These are phyloP conservation scores for Boletales sp. DNA, from an alignment of 768 basidiomycete genomes.

Conservation along the genomic window DNA sequence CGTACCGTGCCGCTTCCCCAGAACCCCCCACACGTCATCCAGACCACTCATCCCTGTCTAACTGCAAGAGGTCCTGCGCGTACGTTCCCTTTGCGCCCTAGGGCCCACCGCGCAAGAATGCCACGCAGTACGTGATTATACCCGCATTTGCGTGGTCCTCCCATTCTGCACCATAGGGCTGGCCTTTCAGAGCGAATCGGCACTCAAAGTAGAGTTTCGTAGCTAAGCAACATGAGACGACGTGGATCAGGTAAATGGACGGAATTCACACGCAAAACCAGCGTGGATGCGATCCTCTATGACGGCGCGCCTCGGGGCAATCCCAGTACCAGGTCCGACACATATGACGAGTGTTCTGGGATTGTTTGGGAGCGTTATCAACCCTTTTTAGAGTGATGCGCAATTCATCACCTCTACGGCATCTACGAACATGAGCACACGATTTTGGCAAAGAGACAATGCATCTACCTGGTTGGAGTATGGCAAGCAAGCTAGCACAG, in stretches of 20 bases:
- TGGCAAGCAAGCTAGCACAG: slow-evolving; percentile 76
- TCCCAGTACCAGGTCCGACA: slow-evolving; percentile 91
- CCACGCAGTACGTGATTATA: slow-evolving; percentile 60
- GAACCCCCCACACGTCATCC: slow-evolving; percentile 58
- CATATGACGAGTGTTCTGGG: slow-evolving; percentile 67
- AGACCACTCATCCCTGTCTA: too few relatives aligned
- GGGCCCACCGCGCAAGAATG: slow-evolving; percentile 79
- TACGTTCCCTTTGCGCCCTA: slow-evolving; percentile 70
- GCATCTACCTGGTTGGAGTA: slow-evolving; percentile 54
- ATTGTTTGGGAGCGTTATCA: slow-evolving; percentile 55
- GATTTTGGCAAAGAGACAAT: not conserved
- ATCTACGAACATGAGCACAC: not conserved
- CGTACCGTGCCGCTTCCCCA: slow-evolving; percentile 54
- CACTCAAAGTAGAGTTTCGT: slow-evolving; percentile 93
- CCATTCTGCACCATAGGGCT: slow-evolving; percentile 80
- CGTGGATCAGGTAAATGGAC: not conserved
- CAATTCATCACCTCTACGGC: slow-evolving; percentile 51
- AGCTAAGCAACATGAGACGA: slow-evolving; percentile 35
- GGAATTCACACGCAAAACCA: slow-evolving; percentile 55
- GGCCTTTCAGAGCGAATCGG: slow-evolving; percentile 69
- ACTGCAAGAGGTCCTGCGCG: slow-evolving; percentile 78
- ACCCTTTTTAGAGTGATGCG: slow-evolving; percentile 61
- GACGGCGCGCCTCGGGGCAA: slow-evolving; percentile 88
- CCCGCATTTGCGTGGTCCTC: slow-evolving; percentile 35
- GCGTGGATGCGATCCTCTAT: slow-evolving; percentile 71